Conservation (phyloP, 495 filamentous ascomycete species). For the Xanthoparmelia taractica region DNA sequence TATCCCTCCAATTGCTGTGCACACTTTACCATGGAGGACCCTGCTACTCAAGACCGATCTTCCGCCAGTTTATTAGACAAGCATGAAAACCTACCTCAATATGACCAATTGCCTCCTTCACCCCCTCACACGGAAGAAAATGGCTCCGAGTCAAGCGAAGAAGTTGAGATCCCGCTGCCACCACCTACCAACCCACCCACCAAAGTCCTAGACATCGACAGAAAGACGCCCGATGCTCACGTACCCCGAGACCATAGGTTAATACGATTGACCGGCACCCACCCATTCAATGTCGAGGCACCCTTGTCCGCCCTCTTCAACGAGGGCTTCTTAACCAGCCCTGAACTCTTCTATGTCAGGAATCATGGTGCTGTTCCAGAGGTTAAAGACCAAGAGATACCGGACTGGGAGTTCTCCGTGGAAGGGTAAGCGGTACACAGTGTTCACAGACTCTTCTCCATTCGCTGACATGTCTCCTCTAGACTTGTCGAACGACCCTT, state of each 20-base stretch:
- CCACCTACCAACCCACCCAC: conserved; percentile 57
- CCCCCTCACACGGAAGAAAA: conserved; percentile 29
- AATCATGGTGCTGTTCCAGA: conserved; percentile 86
- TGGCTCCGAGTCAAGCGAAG: conserved; percentile 26
- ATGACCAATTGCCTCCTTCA: conserved; percentile 24
- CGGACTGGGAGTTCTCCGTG: conserved; percentile 76
- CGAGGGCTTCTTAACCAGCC: conserved; percentile 80
- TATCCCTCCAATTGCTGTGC: background rate
- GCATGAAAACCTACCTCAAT: conserved; percentile 24
- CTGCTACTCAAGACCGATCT: conserved; percentile 19
- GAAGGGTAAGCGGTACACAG: conserved; percentile 53
- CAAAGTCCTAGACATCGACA: conserved; percentile 63
- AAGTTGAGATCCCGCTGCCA: conserved; percentile 57
- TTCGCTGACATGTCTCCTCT: conserved; percentile 19
- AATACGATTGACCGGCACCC: conserved; percentile 81
- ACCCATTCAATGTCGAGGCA: conserved; percentile 92
- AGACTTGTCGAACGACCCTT: conserved; percentile 71
- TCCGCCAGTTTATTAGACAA: conserved; percentile 14
- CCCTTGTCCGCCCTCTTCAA: conserved; percentile 74
- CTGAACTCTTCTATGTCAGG: conserved; percentile 92
- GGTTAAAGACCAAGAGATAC: conserved; percentile 63
- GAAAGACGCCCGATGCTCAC: conserved; percentile 76
- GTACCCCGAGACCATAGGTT: conserved; percentile 81
- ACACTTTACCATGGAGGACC: conserved; percentile 24
- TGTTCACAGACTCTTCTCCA: background rate